Evolutionary conservation across 2,329 filamentous ascomycete species (phyloP), one percentile per base, ranked within the genome.

Genomic region (Cercospora sojina): DNA sequence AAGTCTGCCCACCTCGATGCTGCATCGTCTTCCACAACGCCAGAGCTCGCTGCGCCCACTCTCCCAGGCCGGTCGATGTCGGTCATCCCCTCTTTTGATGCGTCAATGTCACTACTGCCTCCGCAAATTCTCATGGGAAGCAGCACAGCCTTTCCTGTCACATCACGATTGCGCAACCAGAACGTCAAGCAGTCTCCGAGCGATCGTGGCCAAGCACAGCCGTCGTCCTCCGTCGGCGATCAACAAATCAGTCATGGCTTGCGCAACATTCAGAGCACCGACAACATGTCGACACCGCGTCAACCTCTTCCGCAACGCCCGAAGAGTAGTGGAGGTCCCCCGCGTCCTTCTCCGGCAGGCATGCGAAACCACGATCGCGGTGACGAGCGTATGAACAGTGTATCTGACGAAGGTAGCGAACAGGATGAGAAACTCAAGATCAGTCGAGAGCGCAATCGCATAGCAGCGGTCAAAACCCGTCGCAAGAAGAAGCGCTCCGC

Each of bases 381-480:
- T 18, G 41, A 64, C 32, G 31, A 35, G 5, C 61, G 35, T n/a
- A 27, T 12, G 10, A 29, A n/a, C 56, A 29, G 29, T 29, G 41
- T 59, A 5, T 47, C 55, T 18, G 55, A 35, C 27, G 53, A n/a
- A 10, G 60, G 53, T 18, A 25, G 23, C 20, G 53, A 64, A 18
- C 47, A 59, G 20, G 53, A 57, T 10, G 64, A 63, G 13, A 66
- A 63, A 27, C 29, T 59, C 29, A 63, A 63, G n/a, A 53, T 64
- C 47, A 55, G 58, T 25, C 32, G 61, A 16, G 65, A 67, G 41
- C 32, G 61, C 7, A 67, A 67, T 47, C 65, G 65, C 20, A 47
- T 67, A 10, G 60, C 65, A 2, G 65, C 65, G 8, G 61, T 57
- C 20, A 67, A 67, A 31, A 67, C 65, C 25, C 61, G 65, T 12